Conservation (phyloP, 345 rosid genomes). For the Mallotus nudiflorus region DNA sequence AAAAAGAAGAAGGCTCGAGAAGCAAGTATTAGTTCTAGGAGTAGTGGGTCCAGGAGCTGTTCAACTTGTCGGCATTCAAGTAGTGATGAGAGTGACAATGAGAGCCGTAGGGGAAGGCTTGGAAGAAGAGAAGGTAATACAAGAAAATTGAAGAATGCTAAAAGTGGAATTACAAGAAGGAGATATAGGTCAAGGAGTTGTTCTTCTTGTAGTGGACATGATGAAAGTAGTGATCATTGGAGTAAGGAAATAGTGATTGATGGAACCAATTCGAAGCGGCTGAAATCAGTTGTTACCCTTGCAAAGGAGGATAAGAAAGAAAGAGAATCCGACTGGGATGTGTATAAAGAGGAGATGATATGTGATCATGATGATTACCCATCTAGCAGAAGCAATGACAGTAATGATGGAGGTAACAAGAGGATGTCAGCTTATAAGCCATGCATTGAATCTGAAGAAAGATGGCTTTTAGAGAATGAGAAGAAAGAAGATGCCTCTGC, state of each 20-base stretch:
- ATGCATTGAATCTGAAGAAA: conserved; percentile 23
- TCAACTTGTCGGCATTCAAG: conserved; percentile 36
- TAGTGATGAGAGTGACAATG: conserved; percentile 45
- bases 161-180: conserved; percentile 21
- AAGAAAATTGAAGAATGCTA: conserved; percentile 29
- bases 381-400: conserved; percentile 49
- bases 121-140: conserved; percentile 30
- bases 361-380: conserved; percentile 59
- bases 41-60: conserved; percentile 42
- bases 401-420: conserved; percentile 37
- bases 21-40: conserved; percentile 39
- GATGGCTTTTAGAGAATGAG: conserved; percentile 29
- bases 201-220: conserved; percentile 28
- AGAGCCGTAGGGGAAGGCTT: conserved; percentile 35
- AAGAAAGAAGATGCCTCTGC: conserved; percentile 31
- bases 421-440: conserved; percentile 32
- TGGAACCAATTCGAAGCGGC: conserved; percentile 39
- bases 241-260: conserved; percentile 36
- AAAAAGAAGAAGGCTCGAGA: conserved; percentile 39
- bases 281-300: conserved; percentile 61
- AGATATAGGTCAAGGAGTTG: conserved; percentile 40
- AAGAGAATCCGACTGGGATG: conserved; percentile 25
- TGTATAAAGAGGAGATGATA: conserved; percentile 48
- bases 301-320: conserved; percentile 28
- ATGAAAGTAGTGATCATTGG: conserved; percentile 32